phyloP scores from a whole-genome alignment of 768 basidiomycete species.

The Boletus vinaceobasis region DNA sequence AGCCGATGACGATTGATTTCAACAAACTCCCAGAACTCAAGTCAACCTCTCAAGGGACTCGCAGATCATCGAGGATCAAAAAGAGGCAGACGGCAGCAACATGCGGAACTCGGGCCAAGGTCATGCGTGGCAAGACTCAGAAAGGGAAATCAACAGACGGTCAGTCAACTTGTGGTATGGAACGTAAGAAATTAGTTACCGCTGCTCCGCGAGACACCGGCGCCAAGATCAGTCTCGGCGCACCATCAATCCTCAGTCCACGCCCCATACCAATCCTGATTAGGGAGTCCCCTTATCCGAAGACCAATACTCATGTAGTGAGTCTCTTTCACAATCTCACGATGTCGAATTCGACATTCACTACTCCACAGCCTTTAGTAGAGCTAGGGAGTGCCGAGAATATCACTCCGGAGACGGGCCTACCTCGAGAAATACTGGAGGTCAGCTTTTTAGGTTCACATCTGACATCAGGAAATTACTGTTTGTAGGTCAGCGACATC shows the following conservation, averaged over 20 bases:
- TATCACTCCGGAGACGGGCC: neutral
- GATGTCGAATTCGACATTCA: neutral
- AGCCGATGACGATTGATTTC: constrained; percentile 23
- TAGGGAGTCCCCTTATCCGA: neutral
- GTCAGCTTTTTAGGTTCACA: constrained; percentile 10
- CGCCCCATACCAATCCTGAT: neutral
- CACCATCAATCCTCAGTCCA: neutral
- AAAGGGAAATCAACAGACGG: constrained; percentile 3
- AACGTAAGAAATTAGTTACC: neutral
- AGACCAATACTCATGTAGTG: constrained; percentile 4
- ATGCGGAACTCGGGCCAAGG: constrained; percentile 12
- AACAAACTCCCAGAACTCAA: constrained; percentile 31
- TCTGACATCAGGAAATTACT: neutral
- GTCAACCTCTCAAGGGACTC: constrained; percentile 4
- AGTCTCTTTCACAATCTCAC: neutral
- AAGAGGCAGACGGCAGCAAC: constrained; percentile 5
- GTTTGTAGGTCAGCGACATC: constrained; percentile 5
- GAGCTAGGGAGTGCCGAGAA: neutral
- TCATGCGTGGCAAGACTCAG: constrained; percentile 26
- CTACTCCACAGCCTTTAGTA: neutral
- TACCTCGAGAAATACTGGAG: constrained; percentile 3
- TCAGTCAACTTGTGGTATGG: neutral
- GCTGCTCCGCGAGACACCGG: neutral
- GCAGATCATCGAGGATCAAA: constrained; percentile 19
- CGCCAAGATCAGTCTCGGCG: neutral